phyloP scores from a whole-genome alignment of 805 yeast genomes.

The Ogataea populi-albae region DNA sequence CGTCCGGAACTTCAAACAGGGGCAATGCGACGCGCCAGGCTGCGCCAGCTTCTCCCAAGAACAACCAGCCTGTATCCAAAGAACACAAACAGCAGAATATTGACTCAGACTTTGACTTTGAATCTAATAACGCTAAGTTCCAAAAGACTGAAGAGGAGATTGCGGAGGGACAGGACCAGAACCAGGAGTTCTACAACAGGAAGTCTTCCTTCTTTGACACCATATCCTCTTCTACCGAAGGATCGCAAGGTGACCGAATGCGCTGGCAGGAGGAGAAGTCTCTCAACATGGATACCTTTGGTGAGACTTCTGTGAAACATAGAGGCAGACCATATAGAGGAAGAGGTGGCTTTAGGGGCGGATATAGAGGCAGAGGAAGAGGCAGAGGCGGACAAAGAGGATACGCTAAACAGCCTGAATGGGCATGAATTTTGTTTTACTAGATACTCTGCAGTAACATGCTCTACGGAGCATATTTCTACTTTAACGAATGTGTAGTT shows the following conservation, averaged over 20 bases:
- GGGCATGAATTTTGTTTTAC: no score
- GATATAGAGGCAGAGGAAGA: conserved; percentile 36
- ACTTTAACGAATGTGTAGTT: no score
- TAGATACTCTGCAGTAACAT: no score
- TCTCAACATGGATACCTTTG: conserved; percentile 80
- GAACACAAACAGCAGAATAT: conserved; percentile 2
- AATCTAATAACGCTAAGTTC: conserved; percentile 69
- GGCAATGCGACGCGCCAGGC: conserved; percentile 5
- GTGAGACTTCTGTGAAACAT: conserved; percentile 55
- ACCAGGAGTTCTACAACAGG: conserved; percentile 64
- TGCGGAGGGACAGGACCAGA: conserved; percentile 26
- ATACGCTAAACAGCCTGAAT: conserved; percentile 22
- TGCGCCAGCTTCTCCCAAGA: not conserved
- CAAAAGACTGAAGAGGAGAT: conserved; percentile 40
- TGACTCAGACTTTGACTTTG: conserved; percentile 71
- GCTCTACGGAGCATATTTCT: no score
- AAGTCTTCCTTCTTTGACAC: conserved; percentile 86
- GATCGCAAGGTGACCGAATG: conserved; percentile 40
- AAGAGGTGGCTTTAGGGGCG: conserved; percentile 49
- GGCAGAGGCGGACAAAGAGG: conserved; percentile 23
- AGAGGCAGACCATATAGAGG: conserved; percentile 41
- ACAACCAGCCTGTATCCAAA: not conserved
- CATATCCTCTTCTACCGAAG: conserved; percentile 66
- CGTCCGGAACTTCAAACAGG: conserved; percentile 2
- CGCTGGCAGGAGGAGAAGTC: conserved; percentile 71